These are phyloP conservation scores for Sporisorium scitamineum DNA, from an alignment of 1,284 basidiomycete species.

Conservation along the genomic window DNA sequence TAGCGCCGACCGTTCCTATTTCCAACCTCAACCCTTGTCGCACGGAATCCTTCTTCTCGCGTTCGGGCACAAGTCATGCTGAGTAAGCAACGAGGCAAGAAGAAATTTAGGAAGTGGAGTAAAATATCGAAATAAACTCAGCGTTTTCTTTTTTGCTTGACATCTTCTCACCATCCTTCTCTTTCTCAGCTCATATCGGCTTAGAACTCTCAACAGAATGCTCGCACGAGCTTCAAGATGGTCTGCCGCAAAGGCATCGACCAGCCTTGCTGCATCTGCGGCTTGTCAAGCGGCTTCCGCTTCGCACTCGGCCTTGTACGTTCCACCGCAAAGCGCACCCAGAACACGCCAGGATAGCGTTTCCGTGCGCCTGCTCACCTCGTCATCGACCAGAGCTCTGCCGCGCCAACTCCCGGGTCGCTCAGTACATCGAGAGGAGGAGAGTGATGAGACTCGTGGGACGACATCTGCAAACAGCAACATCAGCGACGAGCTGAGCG, in stretches of 20 bases:
- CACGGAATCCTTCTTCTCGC: constrained; percentile 16
- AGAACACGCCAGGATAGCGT: neutral
- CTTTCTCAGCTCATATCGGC: neutral
- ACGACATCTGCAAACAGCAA: constrained; percentile 6
- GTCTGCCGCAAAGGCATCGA: constrained; percentile 13
- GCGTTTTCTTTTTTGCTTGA: constrained; percentile 1
- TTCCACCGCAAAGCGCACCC: neutral
- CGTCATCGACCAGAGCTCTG: constrained; percentile 9
- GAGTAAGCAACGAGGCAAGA: constrained; percentile 11
- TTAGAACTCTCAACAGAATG: constrained; percentile 6
- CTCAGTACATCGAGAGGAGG: constrained; percentile 1
- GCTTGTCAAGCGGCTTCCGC: constrained; percentile 11
- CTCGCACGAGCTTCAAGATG: constrained; percentile 31
- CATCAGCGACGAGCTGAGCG: constrained; percentile 46
- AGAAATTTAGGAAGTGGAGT: constrained; percentile 36
- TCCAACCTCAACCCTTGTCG: constrained; percentile 13
- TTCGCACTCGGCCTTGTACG: constrained; percentile 4
- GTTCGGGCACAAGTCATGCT: constrained; percentile 11
- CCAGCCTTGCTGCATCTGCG: constrained; percentile 7
- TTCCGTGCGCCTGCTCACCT: constrained; percentile 18
- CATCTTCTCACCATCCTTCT: constrained; percentile 6
- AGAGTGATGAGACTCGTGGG: neutral
- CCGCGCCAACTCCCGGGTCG: constrained; percentile 27
- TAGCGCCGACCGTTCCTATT: constrained; percentile 1
- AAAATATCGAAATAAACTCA: no score